A percentile compares a stretch with the other conserved stretches of the same genome.
Evolutionary conservation across 2,329 filamentous ascomycete genomes (phyloP).

Genomic region (Pseudonectria buxi): DNA sequence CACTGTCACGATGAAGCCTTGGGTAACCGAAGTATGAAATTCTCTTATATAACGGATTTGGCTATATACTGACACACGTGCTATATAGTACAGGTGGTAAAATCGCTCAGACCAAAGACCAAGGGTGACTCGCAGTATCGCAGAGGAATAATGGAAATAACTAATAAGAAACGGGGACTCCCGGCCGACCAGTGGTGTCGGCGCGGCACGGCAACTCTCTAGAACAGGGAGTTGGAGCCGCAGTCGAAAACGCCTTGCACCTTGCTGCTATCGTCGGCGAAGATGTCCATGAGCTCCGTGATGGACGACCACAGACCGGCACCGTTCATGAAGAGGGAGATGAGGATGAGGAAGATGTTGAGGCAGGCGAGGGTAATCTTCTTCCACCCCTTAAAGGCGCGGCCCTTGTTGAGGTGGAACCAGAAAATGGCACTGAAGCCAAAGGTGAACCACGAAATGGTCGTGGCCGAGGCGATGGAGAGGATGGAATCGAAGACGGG

Average conservation of each 20-base stretch:
- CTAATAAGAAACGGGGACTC: constrained; percentile 7
- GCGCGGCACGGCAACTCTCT: not conserved
- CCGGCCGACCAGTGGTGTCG: constrained; percentile 3
- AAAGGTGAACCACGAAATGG: constrained; percentile 32
- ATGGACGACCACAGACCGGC: constrained; percentile 30
- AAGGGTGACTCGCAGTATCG: constrained; percentile 8
- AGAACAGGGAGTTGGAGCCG: constrained; percentile 29
- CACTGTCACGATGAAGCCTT: not conserved
- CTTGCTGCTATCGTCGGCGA: constrained; percentile 18
- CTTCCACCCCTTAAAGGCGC: constrained; percentile 21
- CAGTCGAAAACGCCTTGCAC: constrained; percentile 28
- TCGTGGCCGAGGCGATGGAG: constrained; percentile 29
- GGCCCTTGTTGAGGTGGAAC: constrained; percentile 31
- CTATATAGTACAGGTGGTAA: constrained; percentile 14
- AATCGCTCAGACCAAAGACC: constrained; percentile 10
- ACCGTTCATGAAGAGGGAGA: constrained; percentile 29
- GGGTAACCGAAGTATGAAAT: constrained; percentile 19
- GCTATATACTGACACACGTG: not conserved
- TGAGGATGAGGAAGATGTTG: constrained; percentile 26
- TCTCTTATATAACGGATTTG: constrained; percentile 24
- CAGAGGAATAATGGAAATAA: constrained; percentile 6
- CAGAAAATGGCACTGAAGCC: constrained; percentile 30
- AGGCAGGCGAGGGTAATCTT: constrained; percentile 23
- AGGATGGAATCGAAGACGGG: constrained; percentile 33
- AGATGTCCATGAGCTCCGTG: constrained; percentile 25